Base-by-base conservation (phyloP, 139 green algal species). In the Micractinium conductrix region DNA sequence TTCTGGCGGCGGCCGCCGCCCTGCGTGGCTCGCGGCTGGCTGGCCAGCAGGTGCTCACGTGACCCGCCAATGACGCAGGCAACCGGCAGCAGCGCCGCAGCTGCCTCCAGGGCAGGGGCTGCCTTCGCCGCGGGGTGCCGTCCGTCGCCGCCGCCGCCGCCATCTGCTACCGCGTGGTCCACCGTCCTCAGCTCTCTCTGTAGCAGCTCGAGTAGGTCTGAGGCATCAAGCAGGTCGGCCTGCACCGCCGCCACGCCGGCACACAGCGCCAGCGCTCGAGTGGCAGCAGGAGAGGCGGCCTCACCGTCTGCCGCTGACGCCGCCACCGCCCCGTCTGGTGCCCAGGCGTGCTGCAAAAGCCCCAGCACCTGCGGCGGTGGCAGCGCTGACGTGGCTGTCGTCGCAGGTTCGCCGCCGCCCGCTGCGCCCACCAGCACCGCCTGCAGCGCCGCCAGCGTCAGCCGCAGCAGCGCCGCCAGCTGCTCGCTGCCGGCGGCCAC, bases 381-480 rank as follows among this genome's bases (percentile, higher is more conserved):
- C 76, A 82, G 21, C 58, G 33, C 4, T 3, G 53, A 26, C 76
- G 60, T 35, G 0, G 76, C 58, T 3, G 63, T 30, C 2, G 38
- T 12, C 6, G 76, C 76, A 19, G 62, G 7, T 2, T 53, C 76
- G 17, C 24, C 76, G 0, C 62, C 55, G 1, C 43, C 75, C 33
- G 69, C 75, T 40, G 43, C 74, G 0, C 67, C 43, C 33, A 89
- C 50, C 12, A 87, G 65, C 0, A 1, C 63, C 24, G 81, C 76
- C 67, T 85, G 68, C 53, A 84, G 74, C 30, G 21, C 40, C 9
- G 45, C 55, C 83, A 86, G 83, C 5, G 55, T n/a, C 50, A 90
- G 75, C 24, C 68, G 68, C 40, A 90, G 78, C 62, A 84, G n/a
- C 9, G 60, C 37, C 5, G 60, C 44, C n/a, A 86, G 45, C 69